Evolutionary conservation across 345 rosid species (phyloP), one percentile per base, ranked within the genome.

Genomic region (Hypericum perforatum): DNA sequence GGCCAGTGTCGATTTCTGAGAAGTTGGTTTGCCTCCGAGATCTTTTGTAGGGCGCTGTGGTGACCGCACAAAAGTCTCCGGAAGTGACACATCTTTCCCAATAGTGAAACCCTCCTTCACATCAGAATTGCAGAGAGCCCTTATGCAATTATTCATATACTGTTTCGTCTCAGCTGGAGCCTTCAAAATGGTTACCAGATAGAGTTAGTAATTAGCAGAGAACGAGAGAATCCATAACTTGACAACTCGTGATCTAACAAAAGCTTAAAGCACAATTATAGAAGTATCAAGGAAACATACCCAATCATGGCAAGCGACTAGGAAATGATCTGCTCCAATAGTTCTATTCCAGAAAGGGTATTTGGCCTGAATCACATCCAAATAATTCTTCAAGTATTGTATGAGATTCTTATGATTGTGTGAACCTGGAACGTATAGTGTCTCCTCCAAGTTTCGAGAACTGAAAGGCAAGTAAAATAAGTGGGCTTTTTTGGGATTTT

Each of bases 271-370:
- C n/a, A 5, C 39, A 54, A 47, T 39, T 16, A 52, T 3, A 52
- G 11, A 16, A 37, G 39, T 5, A 11, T 11, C 46, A 2, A 48
- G 16, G 12, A 8, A 41, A 45, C 68, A 55, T 76, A 87, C 98
- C 98, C 95, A 91, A 65, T 91, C 98, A 63, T 91, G 98, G 70
- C 98, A 91, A 76, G 98, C 96, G 14, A 76, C 96, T 0, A 91
- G 83, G 51, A 91, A 91, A 71, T 91, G 98, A 72, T 91, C 98
- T 5, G 84, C 76, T 58, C 98, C 98, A 50, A 62, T 78, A 37
- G 96, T 91, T 74, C 82, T 76, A 58, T 87, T 91, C 98, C 98
- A 91, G 80, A 76, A 87, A 58, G 66, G 71, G 70, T 91, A 73
- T 65, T 74, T 85, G 9, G 79, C 71, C 5, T 79, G 64, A 40